Percentiles rank a stretch among this genome's conserved stretches.
Conservation (phyloP, 352 stramenopile species). For the Globisporangium heterothallicum region DNA sequence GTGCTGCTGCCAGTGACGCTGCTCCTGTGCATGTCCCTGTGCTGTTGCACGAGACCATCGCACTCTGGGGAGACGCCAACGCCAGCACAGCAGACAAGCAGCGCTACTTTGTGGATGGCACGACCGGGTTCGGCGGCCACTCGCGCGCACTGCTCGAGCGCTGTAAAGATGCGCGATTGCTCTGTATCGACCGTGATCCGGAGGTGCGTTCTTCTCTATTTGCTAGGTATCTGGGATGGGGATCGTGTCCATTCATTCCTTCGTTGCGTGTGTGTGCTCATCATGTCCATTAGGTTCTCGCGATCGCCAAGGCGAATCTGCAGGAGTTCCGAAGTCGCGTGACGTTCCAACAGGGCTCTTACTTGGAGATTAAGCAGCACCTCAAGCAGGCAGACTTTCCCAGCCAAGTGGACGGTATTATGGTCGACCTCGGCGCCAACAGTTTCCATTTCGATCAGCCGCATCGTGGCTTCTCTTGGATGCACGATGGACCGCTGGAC, state of each 20-base stretch:
- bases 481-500: slow-evolving; percentile 70
- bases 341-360: slow-evolving; percentile 54
- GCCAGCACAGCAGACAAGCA: neutral
- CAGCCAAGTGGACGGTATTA: slow-evolving; percentile 49
- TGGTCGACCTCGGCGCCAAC: slow-evolving; percentile 78
- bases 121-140: slow-evolving; percentile 64
- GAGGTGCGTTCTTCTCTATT: slow-evolving; percentile 28
- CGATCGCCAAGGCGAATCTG: slow-evolving; percentile 47
- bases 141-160: slow-evolving; percentile 50
- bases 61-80: slow-evolving; percentile 13
- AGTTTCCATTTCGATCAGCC: slow-evolving; percentile 78
- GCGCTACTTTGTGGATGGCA: slow-evolving; percentile 72
- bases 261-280: neutral
- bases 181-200: slow-evolving; percentile 78
- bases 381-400: slow-evolving; percentile 39
- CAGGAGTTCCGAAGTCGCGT: slow-evolving; percentile 41
- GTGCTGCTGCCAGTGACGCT: neutral
- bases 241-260: neutral
- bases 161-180: slow-evolving; percentile 40
- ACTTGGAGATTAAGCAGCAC: slow-evolving; percentile 39
- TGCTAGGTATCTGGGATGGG: too few relatives aligned
- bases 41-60: slow-evolving; percentile 50
- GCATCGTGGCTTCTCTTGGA: slow-evolving; percentile 64
- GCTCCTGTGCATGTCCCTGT: slow-evolving; percentile 46
- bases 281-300: slow-evolving; percentile 27